Evolutionary conservation across 225 moss, liverwort and hornwort species (phyloP), one percentile per base, ranked within the genome.

Genomic region (Pseudisothecium myosuroides): DNA sequence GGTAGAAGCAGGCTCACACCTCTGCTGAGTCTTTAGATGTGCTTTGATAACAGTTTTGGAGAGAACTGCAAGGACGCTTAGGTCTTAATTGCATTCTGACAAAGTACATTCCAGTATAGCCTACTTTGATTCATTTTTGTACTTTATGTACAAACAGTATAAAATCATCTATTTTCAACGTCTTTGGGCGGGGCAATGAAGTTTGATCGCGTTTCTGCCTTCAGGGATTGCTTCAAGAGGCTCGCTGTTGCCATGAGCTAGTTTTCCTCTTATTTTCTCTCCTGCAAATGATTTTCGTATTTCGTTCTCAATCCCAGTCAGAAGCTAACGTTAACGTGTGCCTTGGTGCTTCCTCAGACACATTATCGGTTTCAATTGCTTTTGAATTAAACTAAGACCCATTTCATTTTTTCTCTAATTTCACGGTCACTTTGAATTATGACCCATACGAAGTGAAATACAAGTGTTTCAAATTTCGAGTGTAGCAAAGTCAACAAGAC

Each of bases 111-210:
- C 62, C 39, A 81, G 83, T 69, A 23, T 63, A 84, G 88, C 81
- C 81, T 86, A 88, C 68, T 92, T 92, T 81, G 88, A 92, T 93
- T 93, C 93, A 88, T 83, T 80, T 80, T 93, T 93, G 91, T 93
- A 91, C 91, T 84, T 91, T 92, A 86, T 91, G 91, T 92, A 92
- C 93, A 92, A 90, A 86, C 92, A 89, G 71, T 88, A 91, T 90
- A 92, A 93, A 92, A 68, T 92, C 89, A 75, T 83, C 87, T 90
- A 88, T 86, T 88, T 88, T 86, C 86, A 86, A 87, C 71, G 27
- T 41, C 74, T 65, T 47, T 77, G 36, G 52, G 52, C 17, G 52
- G 59, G 59, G 24, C 29, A 84, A 20, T 87, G 43, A 21, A 59
- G 11, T 87, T 67, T 45, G 47, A 81, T 59, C 27, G 29, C 59